These are phyloP conservation scores for Exophiala calicioides DNA, from an alignment of 2,329 filamentous ascomycete genomes.

Conservation along the genomic window DNA sequence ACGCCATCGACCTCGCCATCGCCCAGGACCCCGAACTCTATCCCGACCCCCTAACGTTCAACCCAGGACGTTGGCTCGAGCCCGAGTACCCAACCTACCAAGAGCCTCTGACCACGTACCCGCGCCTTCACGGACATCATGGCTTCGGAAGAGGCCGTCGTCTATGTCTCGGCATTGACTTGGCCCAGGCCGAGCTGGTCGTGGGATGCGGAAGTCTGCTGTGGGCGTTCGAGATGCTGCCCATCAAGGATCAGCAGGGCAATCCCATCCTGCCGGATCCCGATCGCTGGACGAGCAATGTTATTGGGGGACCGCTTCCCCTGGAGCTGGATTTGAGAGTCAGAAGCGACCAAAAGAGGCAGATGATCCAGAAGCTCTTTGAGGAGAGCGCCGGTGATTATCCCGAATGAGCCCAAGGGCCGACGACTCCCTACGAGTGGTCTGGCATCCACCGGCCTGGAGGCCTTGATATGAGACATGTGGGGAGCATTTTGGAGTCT, in stretches of 20 bases:
- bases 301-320: conserved; percentile 32
- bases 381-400: conserved; percentile 30
- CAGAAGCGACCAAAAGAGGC: conserved; percentile 27
- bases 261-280: conserved; percentile 28
- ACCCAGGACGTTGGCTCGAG: conserved; percentile 34
- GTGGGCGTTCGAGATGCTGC: conserved; percentile 31
- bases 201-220: conserved; percentile 32
- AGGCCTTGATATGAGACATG: too few species aligned
- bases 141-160: conserved; percentile 35
- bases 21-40: conserved; percentile 34
- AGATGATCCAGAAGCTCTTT: conserved; percentile 29
- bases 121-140: conserved; percentile 32
- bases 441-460: too few species aligned
- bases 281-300: conserved; percentile 29
- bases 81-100: conserved; percentile 35
- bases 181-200: conserved; percentile 32
- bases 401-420: conserved; percentile 4
- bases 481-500: too few species aligned
- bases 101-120: conserved; percentile 35
- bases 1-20: conserved; percentile 43
- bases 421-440: neutral
- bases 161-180: conserved; percentile 34
- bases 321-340: conserved; percentile 34
- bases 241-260: conserved; percentile 30
- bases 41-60: conserved; percentile 34